These are phyloP conservation scores for Talaromyces verruculosus DNA, from an alignment of 2,329 filamentous ascomycete species.

Conservation along the genomic window DNA sequence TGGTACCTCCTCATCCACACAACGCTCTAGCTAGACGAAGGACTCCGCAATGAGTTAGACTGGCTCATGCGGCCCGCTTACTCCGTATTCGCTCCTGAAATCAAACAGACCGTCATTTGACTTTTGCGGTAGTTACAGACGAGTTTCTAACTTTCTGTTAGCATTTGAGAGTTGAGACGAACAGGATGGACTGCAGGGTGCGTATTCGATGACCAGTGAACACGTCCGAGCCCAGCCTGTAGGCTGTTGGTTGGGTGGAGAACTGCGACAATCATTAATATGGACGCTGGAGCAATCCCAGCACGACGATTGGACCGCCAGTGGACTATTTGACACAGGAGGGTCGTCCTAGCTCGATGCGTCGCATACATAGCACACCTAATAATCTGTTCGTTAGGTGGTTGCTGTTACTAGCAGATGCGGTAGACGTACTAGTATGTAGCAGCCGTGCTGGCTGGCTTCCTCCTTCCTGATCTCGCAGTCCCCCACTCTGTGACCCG, in stretches of 20 bases:
- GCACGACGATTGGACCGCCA: background rate
- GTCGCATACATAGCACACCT: background rate
- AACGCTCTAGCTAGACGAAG: background rate
- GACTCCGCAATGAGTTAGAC: background rate
- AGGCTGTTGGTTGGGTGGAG: background rate
- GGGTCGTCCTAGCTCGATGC: slow-evolving; percentile 10
- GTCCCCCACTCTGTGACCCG: background rate
- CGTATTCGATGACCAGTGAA: background rate
- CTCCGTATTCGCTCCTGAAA: slow-evolving; percentile 9
- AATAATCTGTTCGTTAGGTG: background rate
- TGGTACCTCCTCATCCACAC: background rate
- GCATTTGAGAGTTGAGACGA: background rate
- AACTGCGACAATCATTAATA: slow-evolving; percentile 6
- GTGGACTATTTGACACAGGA: slow-evolving; percentile 4
- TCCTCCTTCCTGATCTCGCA: background rate
- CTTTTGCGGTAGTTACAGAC: slow-evolving; percentile 1
- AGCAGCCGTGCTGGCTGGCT: background rate
- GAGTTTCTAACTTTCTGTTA: background rate
- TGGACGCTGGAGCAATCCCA: background rate
- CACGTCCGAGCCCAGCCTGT: background rate
- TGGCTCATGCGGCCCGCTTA: background rate
- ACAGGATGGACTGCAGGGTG: background rate
- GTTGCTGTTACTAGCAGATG: background rate
- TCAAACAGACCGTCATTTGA: background rate
- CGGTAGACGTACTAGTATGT: background rate